Conservation (phyloP, 2,329 filamentous ascomycete genomes). For the Colletotrichum sp. region DNA sequence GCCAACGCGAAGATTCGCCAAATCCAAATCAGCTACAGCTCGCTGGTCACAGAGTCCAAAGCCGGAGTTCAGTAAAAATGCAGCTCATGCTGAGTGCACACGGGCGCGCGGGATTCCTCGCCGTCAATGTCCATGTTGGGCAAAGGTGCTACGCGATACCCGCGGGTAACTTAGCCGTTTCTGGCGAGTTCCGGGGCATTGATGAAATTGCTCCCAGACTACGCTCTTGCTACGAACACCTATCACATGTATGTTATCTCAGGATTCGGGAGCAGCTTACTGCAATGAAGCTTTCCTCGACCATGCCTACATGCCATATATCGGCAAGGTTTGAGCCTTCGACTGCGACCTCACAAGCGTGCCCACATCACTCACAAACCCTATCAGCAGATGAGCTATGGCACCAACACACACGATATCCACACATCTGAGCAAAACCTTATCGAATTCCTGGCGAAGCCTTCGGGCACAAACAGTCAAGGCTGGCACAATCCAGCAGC, state of each 20-base stretch:
- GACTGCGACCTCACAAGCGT: background rate
- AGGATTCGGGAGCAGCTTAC: background rate
- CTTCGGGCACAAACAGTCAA: background rate
- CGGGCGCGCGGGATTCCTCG: background rate
- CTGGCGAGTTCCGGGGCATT: background rate
- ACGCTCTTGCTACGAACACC: background rate
- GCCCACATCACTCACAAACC: background rate
- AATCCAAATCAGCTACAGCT: background rate
- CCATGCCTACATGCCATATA: background rate
- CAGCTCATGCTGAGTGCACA: background rate
- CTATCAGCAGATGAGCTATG: background rate
- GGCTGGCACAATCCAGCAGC: background rate
- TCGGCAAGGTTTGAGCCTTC: background rate
- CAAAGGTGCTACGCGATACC: background rate
- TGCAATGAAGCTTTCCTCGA: background rate
- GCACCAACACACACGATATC: background rate
- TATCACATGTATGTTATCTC: background rate
- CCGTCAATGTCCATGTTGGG: background rate
- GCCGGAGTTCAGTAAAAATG: accelerated
- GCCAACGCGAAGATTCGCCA: background rate
- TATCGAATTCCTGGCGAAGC: background rate
- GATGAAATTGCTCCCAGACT: background rate
- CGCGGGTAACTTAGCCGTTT: background rate
- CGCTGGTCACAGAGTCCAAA: accelerated
- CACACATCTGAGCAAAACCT: background rate